These are phyloP conservation scores for Bauhinia variegata DNA, from an alignment of 306 rosid species.

Conservation along the genomic window DNA sequence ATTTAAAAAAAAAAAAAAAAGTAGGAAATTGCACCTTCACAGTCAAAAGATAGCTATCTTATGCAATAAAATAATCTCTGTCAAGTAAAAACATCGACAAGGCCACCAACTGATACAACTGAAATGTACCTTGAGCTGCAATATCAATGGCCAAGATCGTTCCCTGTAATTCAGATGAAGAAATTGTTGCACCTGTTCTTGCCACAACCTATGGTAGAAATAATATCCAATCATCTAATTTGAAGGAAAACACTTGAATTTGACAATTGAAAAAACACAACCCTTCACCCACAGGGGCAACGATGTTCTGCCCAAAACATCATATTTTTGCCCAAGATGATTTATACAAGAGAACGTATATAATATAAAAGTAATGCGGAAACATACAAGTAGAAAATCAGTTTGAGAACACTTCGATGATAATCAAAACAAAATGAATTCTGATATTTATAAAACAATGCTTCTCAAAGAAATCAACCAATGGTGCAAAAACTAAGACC, in stretches of 20 bases:
- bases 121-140: conserved; percentile 69
- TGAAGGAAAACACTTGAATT: neutral
- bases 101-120: neutral
- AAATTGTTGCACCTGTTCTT: conserved; percentile 62
- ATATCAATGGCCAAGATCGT: conserved; percentile 61
- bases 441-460: neutral
- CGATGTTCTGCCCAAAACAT: neutral
- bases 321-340: conserved; percentile 25
- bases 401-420: conserved; percentile 22
- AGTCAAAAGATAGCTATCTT: conserved; percentile 16
- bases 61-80: conserved; percentile 26
- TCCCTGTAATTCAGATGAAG: conserved; percentile 45
- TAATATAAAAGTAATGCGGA: too few species aligned
- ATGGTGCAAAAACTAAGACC: conserved; percentile 17
- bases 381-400: conserved; percentile 1
- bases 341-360: too few species aligned
- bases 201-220: conserved; percentile 67
- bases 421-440: neutral
- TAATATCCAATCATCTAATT: conserved; percentile 11
- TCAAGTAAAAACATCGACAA: conserved; percentile 17
- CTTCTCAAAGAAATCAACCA: neutral
- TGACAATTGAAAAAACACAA: conserved; percentile 17
- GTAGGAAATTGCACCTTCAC: neutral
- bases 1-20: too few species aligned
- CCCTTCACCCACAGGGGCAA: neutral